Evolutionary conservation across 805 yeast genomes (phyloP), one percentile per base, ranked within the genome.

Genomic region (Ogataea polymorpha): DNA sequence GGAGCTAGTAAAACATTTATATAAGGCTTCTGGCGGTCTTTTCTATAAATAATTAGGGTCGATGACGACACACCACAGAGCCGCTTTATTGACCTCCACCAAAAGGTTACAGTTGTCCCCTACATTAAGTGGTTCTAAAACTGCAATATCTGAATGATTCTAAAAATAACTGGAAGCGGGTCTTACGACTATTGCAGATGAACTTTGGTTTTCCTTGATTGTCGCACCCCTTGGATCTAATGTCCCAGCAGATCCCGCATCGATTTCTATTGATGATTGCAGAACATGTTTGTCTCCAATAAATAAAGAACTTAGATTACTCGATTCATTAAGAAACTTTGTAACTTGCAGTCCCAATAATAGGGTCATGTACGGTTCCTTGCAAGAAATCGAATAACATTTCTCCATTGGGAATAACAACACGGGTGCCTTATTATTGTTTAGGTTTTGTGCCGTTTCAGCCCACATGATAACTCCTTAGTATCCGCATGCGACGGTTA

Each of bases 41-140:
- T 12, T 24, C 27, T 24, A 24, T 24, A 24, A 24, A 24, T 24
- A 24, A 24, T 24, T n/a, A 24, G 17, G 29, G 11, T 10, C 32
- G 3, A 29, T 29, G 32, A 29, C 32, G 32, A 29, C 32, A 29
- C 21, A 15, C 32, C 21, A 15, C 32, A 13, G 32, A 29, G 32
- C 32, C 32, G 32, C 32, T 16, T 8, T 13, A 17, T 29, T 29
- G n/a, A 17, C 10, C 17, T 15, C 32, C 17, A 29, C 17, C 10
- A 29, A 15, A 29, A 16, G 9, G 6, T 15, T 29, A 12, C n/a
- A 12, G n/a, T 20, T 8, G 9, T 20, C 21, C 10, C 21, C 9
- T 20, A 20, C 10, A 7, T 2, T 6, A 6, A 6, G 21, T 20
- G 21, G 7, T 20, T 20, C 10, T 20, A 20, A 20, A 8, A 20